A percentile compares a stretch with the other conserved stretches of the same genome.
These are phyloP conservation scores for Geosiphon pyriformis DNA, from an alignment of 192 early-diverging fungal genomes.

Conservation along the genomic window DNA sequence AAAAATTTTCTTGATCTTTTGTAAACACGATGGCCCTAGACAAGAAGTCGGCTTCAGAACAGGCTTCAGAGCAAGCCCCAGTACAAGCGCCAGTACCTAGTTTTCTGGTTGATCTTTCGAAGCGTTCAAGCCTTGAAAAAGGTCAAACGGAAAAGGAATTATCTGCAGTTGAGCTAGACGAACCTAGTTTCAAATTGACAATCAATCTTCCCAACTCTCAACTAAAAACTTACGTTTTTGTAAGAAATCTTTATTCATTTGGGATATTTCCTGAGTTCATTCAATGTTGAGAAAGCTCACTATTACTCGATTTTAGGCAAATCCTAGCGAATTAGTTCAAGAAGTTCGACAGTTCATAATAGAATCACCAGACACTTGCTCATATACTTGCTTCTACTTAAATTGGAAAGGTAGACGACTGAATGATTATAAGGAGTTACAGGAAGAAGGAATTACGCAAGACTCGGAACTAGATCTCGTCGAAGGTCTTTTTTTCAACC, in stretches of 20 bases:
- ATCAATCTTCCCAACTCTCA: slow-evolving; percentile 33
- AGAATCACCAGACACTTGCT: slow-evolving; percentile 78
- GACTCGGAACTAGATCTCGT: slow-evolving; percentile 61
- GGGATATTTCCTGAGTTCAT: background rate
- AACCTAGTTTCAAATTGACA: slow-evolving; percentile 27
- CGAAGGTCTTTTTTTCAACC: slow-evolving; percentile 47
- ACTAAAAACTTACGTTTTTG: slow-evolving; percentile 27
- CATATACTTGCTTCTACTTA: slow-evolving; percentile 90
- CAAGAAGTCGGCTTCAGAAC: background rate
- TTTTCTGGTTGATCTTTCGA: background rate
- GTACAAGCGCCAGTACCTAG: no score
- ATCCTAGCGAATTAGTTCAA: slow-evolving; percentile 69
- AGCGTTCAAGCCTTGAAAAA: background rate
- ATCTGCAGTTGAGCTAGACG: background rate
- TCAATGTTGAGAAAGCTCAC: background rate
- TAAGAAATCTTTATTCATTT: background rate
- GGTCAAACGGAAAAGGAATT: slow-evolving; percentile 1
- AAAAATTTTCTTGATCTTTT: background rate
- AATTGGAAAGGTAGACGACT: slow-evolving; percentile 64
- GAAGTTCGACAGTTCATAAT: slow-evolving; percentile 84
- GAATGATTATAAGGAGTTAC: slow-evolving; percentile 70
- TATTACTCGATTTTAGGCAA: slow-evolving; percentile 40
- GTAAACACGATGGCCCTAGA: background rate
- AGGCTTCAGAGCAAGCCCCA: no score
- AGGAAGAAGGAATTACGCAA: slow-evolving; percentile 62